A percentile compares a stretch with the other conserved stretches of the same genome.
These are phyloP conservation scores for Pseudogymnoascus sp. DNA, from an alignment of 2,329 filamentous ascomycete genomes.

Conservation along the genomic window DNA sequence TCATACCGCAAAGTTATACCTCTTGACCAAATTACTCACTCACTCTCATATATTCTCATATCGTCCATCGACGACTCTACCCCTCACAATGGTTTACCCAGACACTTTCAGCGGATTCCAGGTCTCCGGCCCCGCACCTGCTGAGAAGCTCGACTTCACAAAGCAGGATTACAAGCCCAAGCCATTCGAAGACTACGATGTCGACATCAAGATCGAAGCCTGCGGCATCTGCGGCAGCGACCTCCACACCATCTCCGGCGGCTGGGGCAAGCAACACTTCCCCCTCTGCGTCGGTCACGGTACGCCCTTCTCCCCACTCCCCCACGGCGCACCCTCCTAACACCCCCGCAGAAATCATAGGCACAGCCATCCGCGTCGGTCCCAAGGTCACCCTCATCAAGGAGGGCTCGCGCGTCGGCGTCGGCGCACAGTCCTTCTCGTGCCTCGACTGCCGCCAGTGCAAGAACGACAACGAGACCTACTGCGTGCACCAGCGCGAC, in stretches of 20 bases:
- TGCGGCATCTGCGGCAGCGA: constrained; percentile 71
- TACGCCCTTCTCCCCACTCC: constrained; percentile 14
- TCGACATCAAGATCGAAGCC: constrained; percentile 78
- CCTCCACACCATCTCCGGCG: constrained; percentile 59
- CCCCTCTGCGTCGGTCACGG: constrained; percentile 44
- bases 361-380: constrained; percentile 59
- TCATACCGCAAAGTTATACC: neutral
- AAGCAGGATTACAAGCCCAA: constrained; percentile 63
- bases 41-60: neutral
- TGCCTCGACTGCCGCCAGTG: constrained; percentile 47
- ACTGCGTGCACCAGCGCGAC: constrained; percentile 41
- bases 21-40: neutral
- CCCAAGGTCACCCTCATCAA: constrained; percentile 51
- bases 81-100: constrained; percentile 33
- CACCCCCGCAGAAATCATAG: constrained; percentile 51
- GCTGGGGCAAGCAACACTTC: constrained; percentile 42
- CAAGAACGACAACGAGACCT: constrained; percentile 47
- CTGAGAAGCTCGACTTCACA: constrained; percentile 23
- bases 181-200: constrained; percentile 77
- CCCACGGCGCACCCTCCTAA: neutral
- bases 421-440: constrained; percentile 45
- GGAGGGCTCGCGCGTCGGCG: constrained; percentile 44
- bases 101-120: constrained; percentile 55
- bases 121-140: constrained; percentile 31
- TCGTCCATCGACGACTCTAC: neutral